phyloP scores from a whole-genome alignment of 2,329 filamentous ascomycete species.

The Neocatenulostroma microsporum region DNA sequence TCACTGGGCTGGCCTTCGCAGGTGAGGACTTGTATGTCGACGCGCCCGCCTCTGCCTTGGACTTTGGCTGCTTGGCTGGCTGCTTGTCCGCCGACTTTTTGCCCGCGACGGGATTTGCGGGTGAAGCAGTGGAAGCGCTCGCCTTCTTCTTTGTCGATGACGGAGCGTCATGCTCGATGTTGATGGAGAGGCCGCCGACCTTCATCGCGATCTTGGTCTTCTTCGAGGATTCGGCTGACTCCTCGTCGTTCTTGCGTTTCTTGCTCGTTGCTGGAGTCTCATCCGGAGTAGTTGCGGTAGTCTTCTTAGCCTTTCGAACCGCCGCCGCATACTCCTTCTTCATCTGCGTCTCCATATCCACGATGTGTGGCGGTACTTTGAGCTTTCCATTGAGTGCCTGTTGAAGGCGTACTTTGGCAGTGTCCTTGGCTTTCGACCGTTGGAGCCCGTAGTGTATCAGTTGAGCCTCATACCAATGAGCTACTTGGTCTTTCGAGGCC shows the following conservation, averaged over 20 bases:
- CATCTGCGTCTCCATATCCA: conserved; percentile 46
- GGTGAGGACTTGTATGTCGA: too few species aligned
- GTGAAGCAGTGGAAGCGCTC: too few species aligned
- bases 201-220: conserved; percentile 22
- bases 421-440: conserved; percentile 50
- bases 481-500: conserved; percentile 42
- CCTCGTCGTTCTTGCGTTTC: conserved; percentile 21
- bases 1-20: too few species aligned
- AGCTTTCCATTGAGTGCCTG: conserved; percentile 48
- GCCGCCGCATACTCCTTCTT: conserved; percentile 51
- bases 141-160: background rate
- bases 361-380: conserved; percentile 43
- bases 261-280: background rate
- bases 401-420: conserved; percentile 52
- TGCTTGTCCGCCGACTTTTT: too few species aligned
- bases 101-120: too few species aligned
- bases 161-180: conserved; percentile 18
- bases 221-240: conserved; percentile 12
- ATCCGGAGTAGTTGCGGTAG: background rate
- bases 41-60: too few species aligned
- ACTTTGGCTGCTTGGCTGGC: too few species aligned
- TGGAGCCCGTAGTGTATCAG: conserved; percentile 55
- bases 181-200: conserved; percentile 18
- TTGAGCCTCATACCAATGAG: conserved; percentile 57
- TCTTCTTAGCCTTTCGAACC: conserved; percentile 40